Percentiles rank a stretch among this genome's conserved stretches.
Evolutionary conservation across 805 yeast species (phyloP).

Genomic region (Ogataea trehalophila): DNA sequence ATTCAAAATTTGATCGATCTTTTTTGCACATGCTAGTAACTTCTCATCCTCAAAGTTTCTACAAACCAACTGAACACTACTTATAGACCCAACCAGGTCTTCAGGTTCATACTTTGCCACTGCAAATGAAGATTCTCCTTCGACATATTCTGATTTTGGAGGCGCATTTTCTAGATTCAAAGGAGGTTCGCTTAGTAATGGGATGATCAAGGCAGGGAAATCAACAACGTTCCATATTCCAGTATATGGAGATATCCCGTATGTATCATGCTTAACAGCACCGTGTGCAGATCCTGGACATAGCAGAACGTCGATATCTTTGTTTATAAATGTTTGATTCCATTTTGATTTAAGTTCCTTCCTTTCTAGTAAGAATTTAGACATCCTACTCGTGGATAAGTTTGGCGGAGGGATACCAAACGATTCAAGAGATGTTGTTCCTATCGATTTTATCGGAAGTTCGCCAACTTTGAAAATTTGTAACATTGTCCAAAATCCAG

Average conservation of each 20-base stretch:
- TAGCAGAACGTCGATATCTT: slow-evolving; percentile 10
- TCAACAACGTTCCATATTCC: slow-evolving; percentile 15
- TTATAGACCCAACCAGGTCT: slow-evolving; percentile 52
- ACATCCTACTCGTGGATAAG: background rate
- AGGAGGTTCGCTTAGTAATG: slow-evolving; percentile 26
- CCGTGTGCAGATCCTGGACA: slow-evolving; percentile 14
- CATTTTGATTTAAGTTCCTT: slow-evolving; percentile 1
- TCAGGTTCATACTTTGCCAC: slow-evolving; percentile 43
- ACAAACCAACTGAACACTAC: slow-evolving; percentile 60
- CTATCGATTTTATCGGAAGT: slow-evolving; percentile 4
- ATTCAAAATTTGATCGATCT: slow-evolving; percentile 1
- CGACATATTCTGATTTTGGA: slow-evolving; percentile 14
- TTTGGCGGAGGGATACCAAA: slow-evolving; percentile 8
- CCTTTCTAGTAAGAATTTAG: slow-evolving; percentile 1
- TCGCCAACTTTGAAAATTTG: slow-evolving; percentile 5
- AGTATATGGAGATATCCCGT: slow-evolving; percentile 15
- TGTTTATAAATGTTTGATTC: slow-evolving; percentile 4
- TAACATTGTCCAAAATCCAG: background rate
- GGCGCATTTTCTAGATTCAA: slow-evolving; percentile 24
- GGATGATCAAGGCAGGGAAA: slow-evolving; percentile 44
- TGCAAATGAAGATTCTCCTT: slow-evolving; percentile 38
- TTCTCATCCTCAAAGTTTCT: slow-evolving; percentile 56
- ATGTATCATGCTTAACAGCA: slow-evolving; percentile 19
- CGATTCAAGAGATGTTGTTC: slow-evolving; percentile 1
- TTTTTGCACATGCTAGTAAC: slow-evolving; percentile 6